Base-by-base conservation (phyloP, 2,329 filamentous ascomycete genomes). In the Fusarium decemcellulare region DNA sequence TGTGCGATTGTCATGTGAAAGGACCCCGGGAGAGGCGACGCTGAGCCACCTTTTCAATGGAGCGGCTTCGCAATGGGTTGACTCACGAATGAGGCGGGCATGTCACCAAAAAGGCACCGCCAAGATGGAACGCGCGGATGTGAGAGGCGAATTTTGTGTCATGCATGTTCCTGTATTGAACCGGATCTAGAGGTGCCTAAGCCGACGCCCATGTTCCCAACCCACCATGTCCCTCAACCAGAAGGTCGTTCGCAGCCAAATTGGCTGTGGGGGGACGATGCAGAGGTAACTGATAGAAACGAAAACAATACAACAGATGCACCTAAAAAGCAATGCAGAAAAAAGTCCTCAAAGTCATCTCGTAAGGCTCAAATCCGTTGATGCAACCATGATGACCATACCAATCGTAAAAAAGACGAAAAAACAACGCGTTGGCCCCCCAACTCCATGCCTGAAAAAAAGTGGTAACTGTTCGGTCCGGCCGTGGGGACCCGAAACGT, bases 1-100 rank as follows among this genome's bases (percentile, higher is more conserved):
- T 73, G 72, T 68, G 72, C 59, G 56, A 65, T 36, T 73, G 63
- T 73, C 72, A 74, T 74, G 72, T 74, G 72, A 74, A 68, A 65
- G 55, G 40, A 42, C 27, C 44, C 23, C 30, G 10, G 14, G 23
- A 44, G 57, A 55, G 63, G 67, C 66, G 46, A 60, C 42, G 48
- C 66, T 67, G 44, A 70, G 67, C 67, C 66, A 70, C 67, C 32
- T 37, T 52, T 43, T 48, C 56, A 42, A 43, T 43, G 37, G 55
- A 43, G 40, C 32, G 53, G 15, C 46, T 52, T 68, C 58, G 52
- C 51, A 30, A 34, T 30, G 37, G 53, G 30, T 59, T 52, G 30
- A 58, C 57, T 55, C 58, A 61, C 43, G 39, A 34, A 27, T 34
- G 29, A 30, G 40, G 52, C 51, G 66, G 67, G 46, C 29, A 18